Conservation (phyloP, 2,329 filamentous ascomycete species). For the Neonectria magnoliae region DNA sequence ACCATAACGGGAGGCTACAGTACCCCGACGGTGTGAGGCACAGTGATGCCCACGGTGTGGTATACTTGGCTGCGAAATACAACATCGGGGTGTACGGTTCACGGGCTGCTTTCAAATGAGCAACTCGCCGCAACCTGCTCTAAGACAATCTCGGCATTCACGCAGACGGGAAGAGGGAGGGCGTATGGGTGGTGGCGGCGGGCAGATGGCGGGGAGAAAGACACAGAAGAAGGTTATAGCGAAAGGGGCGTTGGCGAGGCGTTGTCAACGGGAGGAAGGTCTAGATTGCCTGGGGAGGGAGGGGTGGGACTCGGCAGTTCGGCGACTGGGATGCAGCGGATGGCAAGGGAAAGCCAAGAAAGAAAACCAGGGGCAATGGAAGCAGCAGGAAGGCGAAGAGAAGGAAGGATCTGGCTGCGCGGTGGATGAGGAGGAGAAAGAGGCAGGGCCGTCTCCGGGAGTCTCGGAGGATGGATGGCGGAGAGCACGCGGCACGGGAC, state of each 20-base stretch:
- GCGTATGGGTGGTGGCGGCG: background rate
- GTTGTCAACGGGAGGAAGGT: background rate
- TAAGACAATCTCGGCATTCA: background rate
- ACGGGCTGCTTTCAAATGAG: background rate
- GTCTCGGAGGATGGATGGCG: background rate
- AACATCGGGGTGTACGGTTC: background rate
- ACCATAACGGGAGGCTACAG: background rate
- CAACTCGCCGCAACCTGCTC: background rate
- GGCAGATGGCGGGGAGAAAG: background rate
- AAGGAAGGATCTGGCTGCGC: background rate
- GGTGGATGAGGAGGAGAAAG: background rate
- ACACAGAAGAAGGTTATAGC: background rate
- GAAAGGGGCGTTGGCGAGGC: background rate
- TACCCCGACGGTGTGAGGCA: background rate
- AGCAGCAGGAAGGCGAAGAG: background rate
- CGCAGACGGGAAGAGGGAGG: background rate
- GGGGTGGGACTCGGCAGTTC: slow-evolving; percentile 14
- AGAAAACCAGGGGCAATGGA: background rate
- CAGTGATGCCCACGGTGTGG: background rate
- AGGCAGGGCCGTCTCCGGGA: background rate
- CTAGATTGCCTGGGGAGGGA: background rate
- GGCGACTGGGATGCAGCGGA: background rate
- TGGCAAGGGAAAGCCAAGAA: background rate
- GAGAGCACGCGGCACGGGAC: background rate
- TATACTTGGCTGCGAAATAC: background rate